phyloP scores from a whole-genome alignment of 331 rosid species.

The Dryas integrifolia region DNA sequence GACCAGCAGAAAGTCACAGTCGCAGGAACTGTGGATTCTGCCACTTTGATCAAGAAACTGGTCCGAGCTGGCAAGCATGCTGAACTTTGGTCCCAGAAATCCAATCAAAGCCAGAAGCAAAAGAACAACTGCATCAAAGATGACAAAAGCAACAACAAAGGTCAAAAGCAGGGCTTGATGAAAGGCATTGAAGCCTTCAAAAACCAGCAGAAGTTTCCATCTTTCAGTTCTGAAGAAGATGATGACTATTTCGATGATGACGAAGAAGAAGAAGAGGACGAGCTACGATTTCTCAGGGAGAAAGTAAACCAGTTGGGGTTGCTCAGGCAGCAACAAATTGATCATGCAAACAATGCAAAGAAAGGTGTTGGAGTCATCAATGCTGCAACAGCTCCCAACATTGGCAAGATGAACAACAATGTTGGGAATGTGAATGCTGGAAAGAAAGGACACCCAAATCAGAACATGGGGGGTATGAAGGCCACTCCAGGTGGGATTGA shows the following conservation, averaged over 20 bases:
- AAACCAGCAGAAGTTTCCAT: conserved; percentile 50
- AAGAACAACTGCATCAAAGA: conserved; percentile 57
- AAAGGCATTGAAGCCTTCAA: conserved; percentile 59
- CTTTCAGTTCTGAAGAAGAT: conserved; percentile 52
- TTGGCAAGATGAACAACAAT: conserved; percentile 44
- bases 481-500: conserved; percentile 44
- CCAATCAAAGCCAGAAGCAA: conserved; percentile 58
- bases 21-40: conserved; percentile 70
- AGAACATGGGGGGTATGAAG: conserved; percentile 42
- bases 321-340: conserved; percentile 60
- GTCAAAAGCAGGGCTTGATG: conserved; percentile 40
- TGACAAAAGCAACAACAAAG: conserved; percentile 50
- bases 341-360: conserved; percentile 37
- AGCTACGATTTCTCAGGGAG: conserved; percentile 42
- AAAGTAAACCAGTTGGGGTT: conserved; percentile 43
- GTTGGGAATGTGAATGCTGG: conserved; percentile 38
- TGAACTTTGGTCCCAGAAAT: conserved; percentile 65
- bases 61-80: conserved; percentile 78
- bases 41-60: conserved; percentile 66
- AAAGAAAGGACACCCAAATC: conserved; percentile 45
- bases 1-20: conserved; percentile 86
- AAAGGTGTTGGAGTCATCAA: conserved; percentile 36
- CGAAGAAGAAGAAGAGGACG: conserved; percentile 51
- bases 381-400: conserved; percentile 31
- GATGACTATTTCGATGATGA: conserved; percentile 43